These are phyloP conservation scores for Coniophora puteana DNA, from an alignment of 1,284 basidiomycete species.

Conservation along the genomic window DNA sequence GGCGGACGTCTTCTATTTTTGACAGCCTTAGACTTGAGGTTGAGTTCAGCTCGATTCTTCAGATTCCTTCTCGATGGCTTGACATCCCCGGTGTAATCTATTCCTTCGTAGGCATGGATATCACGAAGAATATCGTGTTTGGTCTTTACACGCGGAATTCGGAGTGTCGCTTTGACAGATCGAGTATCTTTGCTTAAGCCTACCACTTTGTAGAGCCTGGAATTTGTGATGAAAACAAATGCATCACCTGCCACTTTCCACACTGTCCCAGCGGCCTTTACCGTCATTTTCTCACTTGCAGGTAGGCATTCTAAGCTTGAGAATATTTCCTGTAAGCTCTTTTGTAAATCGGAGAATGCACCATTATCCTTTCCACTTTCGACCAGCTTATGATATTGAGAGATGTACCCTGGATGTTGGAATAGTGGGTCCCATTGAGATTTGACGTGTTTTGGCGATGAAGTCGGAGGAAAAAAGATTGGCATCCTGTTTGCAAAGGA, in stretches of 20 bases:
- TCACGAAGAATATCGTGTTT: too few relatives aligned
- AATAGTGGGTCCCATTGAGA: conserved; percentile 5
- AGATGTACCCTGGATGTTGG: background rate
- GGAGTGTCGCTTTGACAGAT: too few relatives aligned
- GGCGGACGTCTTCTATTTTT: too few relatives aligned
- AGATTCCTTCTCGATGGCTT: too few relatives aligned
- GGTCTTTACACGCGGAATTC: too few relatives aligned
- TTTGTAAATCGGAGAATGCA: background rate
- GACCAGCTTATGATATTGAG: conserved; percentile 1
- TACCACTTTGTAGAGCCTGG: conserved; percentile 6
- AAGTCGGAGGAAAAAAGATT: conserved; percentile 4
- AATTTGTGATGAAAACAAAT: conserved; percentile 4
- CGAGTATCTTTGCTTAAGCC: too few relatives aligned
- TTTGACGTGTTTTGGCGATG: background rate
- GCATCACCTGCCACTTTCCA: background rate
- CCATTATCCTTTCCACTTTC: background rate
- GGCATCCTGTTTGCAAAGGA: background rate
- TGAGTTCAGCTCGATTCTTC: too few relatives aligned
- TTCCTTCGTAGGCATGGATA: too few relatives aligned
- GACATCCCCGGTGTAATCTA: too few relatives aligned
- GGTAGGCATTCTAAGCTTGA: conserved; percentile 5
- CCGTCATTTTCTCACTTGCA: background rate
- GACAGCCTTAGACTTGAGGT: too few relatives aligned
- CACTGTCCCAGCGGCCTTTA: too few relatives aligned
- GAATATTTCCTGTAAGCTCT: conserved; percentile 2